Base-by-base conservation (phyloP, 768 basidiomycete genomes). In the Dendrothele bispora region DNA sequence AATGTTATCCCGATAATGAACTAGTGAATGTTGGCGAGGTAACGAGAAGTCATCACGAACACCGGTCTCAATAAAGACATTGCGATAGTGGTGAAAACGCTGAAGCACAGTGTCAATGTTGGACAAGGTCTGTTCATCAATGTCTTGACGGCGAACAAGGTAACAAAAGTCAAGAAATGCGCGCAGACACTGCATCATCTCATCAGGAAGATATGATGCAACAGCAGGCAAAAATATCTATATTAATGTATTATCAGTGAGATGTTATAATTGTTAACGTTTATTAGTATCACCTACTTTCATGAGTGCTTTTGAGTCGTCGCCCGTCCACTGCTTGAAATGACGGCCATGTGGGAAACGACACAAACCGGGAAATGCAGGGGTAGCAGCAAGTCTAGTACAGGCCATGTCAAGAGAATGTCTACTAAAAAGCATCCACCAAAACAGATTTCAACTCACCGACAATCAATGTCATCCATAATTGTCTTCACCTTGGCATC, bases 91-190 rank as follows among this genome's bases (percentile, higher is more conserved):
- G 28, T 59, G 55, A 36, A 61, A 61, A 8, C 20, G 27, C 2
- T 20, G 12, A 0, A 60, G 8, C 1, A 46, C 17, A 17, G 43
- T 48, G 14, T 61, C 20, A 5, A 65, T 41, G 1, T 27, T 27
- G 0, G 8, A 32, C 3, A 64, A 43, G 3, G 47, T 55, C 11
- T 38, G 25, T 27, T 52, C 51, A 5, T 30, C 48, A 29, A 57
- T 40, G 25, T 45, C 44, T 3, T 41, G 29, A 5, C 49, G 32
- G 5, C 55, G 50, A 10, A 48, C 59, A 2, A 61, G 39, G 37
- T 65, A 64, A 22, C 58, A 63, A 39, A 65, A 64, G 25, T 64
- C 55, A 0, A 63, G 28, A 30, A 65, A 63, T 3, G 63, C 42
- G 2, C 11, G 17, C 12, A 65, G 27, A 14, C 54, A 42, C 20